These are phyloP conservation scores for Rubroboletus satanas DNA, from an alignment of 768 basidiomycete genomes.

Conservation along the genomic window DNA sequence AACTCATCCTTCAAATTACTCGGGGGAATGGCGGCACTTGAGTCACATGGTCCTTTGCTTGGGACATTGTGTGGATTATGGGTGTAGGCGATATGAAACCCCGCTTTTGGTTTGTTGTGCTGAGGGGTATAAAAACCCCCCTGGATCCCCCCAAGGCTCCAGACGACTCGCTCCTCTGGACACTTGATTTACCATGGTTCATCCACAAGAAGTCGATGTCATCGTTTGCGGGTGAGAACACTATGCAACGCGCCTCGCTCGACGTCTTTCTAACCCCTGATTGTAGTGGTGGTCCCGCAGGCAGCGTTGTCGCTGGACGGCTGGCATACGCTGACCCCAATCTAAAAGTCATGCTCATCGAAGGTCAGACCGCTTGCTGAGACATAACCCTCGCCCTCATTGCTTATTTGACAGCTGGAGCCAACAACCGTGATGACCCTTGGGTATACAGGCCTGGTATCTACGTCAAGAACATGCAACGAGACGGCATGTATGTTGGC, in stretches of 20 bases:
- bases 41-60: constrained; percentile 16
- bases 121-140: constrained; percentile 13
- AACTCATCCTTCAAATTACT: neutral
- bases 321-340: constrained; percentile 69
- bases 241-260: neutral
- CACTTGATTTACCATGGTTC: constrained; percentile 34
- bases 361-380: constrained; percentile 39
- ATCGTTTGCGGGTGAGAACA: constrained; percentile 55
- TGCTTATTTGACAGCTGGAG: constrained; percentile 43
- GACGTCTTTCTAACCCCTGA: constrained; percentile 5
- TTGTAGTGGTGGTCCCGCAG: constrained; percentile 57
- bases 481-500: constrained; percentile 55
- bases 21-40: neutral
- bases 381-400: neutral
- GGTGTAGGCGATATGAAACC: neutral
- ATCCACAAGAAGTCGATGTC: constrained; percentile 69
- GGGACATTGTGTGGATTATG: neutral
- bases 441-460: constrained; percentile 74
- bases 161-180: neutral
- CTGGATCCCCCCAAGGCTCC: neutral
- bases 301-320: constrained; percentile 64
- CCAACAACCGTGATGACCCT: constrained; percentile 69
- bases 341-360: constrained; percentile 72
- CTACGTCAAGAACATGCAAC: constrained; percentile 69
- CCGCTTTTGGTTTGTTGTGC: constrained; percentile 2